A percentile compares a stretch with the other conserved stretches of the same genome.
phyloP scores from a whole-genome alignment of 345 rosid genomes.

The Euphorbia tirucalli region DNA sequence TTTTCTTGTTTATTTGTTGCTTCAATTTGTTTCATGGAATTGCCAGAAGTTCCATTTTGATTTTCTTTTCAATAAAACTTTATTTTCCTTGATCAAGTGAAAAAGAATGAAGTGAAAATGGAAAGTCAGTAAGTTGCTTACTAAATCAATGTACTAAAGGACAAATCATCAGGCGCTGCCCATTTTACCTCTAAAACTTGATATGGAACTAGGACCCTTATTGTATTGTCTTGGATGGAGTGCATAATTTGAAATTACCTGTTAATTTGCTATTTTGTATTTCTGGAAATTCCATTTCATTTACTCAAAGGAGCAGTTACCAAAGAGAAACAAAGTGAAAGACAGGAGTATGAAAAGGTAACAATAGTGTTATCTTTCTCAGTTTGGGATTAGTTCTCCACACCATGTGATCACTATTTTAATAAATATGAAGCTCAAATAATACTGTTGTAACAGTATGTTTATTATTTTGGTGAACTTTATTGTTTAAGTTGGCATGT shows the following conservation, averaged over 20 bases:
- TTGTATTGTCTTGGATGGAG: background rate
- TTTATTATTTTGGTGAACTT: background rate
- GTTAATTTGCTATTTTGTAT: background rate
- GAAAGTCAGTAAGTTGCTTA: background rate
- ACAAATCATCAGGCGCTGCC: background rate
- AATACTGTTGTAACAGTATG: background rate
- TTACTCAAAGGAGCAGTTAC: background rate
- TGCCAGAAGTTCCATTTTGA: background rate
- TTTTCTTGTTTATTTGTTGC: background rate
- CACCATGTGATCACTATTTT: background rate
- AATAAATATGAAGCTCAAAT: background rate
- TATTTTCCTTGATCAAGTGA: background rate
- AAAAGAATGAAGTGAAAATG: background rate
- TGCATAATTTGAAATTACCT: background rate
- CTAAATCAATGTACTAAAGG: background rate
- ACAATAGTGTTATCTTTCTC: background rate
- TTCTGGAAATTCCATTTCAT: background rate
- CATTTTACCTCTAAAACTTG: background rate
- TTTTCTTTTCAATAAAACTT: background rate
- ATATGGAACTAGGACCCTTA: background rate
- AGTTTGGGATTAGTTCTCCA: background rate
- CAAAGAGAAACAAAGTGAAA: background rate
- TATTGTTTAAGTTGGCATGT: background rate
- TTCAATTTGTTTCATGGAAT: background rate
- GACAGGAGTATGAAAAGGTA: background rate